A percentile compares a stretch with the other conserved stretches of the same genome.
These are phyloP conservation scores for Peronospora tabacina DNA, from an alignment of 352 stramenopile genomes.

Conservation along the genomic window DNA sequence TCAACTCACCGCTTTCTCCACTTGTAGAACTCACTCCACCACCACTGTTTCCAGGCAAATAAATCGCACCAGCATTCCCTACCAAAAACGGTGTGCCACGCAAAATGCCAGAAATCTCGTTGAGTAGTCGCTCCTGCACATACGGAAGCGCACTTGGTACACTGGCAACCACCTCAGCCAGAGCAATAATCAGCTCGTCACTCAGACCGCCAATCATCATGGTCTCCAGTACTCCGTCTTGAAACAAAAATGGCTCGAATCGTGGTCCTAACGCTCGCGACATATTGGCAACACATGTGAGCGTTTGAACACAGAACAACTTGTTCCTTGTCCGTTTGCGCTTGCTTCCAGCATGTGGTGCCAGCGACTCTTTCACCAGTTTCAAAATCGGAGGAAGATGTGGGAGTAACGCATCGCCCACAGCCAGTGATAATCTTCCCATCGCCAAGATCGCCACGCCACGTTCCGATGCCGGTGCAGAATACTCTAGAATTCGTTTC, in stretches of 20 bases:
- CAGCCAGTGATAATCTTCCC: constrained; percentile 87
- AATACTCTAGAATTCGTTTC: constrained; percentile 62
- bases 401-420: constrained; percentile 83
- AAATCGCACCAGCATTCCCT: constrained; percentile 11
- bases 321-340: constrained; percentile 61
- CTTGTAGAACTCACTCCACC: constrained; percentile 3
- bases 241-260: constrained; percentile 68
- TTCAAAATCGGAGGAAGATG: constrained; percentile 73
- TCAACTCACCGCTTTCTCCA: constrained; percentile 17
- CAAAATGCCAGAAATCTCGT: constrained; percentile 94
- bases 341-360: constrained; percentile 34
- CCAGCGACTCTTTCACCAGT: constrained; percentile 66
- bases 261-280: constrained; percentile 50
- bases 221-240: constrained; percentile 63
- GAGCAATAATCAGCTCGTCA: constrained; percentile 89
- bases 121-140: constrained; percentile 92
- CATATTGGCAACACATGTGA: constrained; percentile 72
- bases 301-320: constrained; percentile 74
- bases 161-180: constrained; percentile 86
- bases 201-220: constrained; percentile 89
- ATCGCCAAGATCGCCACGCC: constrained; percentile 89
- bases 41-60: constrained; percentile 14
- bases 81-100: constrained; percentile 71
- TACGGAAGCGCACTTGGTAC: constrained; percentile 84
- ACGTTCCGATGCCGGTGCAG: constrained; percentile 44